Conservation (phyloP, 2,329 filamentous ascomycete genomes). For the Ophiocordyceps unilateralis region DNA sequence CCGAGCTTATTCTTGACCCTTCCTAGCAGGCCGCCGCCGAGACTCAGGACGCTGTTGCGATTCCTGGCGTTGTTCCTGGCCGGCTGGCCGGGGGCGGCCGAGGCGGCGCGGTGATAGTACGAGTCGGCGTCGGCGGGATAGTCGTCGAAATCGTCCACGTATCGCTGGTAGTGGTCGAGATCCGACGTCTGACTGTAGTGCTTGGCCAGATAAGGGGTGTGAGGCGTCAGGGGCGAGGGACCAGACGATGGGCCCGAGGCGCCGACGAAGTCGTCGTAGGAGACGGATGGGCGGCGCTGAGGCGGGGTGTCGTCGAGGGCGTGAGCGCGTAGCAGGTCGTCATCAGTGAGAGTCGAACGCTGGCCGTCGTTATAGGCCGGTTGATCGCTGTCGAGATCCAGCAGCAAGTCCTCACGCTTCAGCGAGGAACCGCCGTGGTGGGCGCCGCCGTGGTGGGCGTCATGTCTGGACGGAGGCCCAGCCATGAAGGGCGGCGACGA, state of each 20-base stretch:
- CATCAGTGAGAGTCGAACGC: constrained; percentile 60
- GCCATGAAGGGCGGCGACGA: constrained; percentile 35
- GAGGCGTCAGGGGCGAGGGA: constrained; percentile 14
- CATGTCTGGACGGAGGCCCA: constrained; percentile 32
- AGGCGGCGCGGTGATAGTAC: constrained; percentile 57
- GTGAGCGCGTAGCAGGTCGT: constrained; percentile 16
- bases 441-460: constrained; percentile 5
- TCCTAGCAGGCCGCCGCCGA: constrained; percentile 78
- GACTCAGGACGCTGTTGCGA: constrained; percentile 72
- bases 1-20: constrained; percentile 81
- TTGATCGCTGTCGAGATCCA: constrained; percentile 57
- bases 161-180: constrained; percentile 75
- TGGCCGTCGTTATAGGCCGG: constrained; percentile 61
- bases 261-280: constrained; percentile 90
- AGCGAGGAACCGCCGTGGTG: constrained; percentile 28
- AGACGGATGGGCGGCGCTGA: constrained; percentile 70
- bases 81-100: constrained; percentile 29
- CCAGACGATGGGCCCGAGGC: constrained; percentile 27
- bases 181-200: constrained; percentile 63
- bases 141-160: constrained; percentile 77
- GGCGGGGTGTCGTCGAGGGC: constrained; percentile 66
- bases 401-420: constrained; percentile 43
- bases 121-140: constrained; percentile 62
- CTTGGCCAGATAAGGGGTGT: constrained; percentile 27
- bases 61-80: constrained; percentile 42